phyloP scores from a whole-genome alignment of 2,329 filamentous ascomycete species.

The Botryotinia narcissicola region DNA sequence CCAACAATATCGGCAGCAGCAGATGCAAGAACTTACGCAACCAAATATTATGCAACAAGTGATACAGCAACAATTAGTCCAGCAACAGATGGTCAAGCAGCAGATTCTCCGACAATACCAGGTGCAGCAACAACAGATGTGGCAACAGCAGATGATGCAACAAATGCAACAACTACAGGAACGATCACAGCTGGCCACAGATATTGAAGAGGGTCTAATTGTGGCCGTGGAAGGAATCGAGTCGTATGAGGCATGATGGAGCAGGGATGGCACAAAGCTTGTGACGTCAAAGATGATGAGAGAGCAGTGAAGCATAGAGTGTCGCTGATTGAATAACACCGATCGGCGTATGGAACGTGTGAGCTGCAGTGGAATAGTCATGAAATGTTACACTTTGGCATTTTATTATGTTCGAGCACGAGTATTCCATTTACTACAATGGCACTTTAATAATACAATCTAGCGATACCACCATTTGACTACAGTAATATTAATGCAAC shows the following conservation, averaged over 20 bases:
- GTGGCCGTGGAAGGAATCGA: not conserved
- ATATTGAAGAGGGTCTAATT: not conserved
- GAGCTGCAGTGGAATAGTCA: not conserved
- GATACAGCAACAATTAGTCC: not conserved
- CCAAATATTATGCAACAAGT: not conserved
- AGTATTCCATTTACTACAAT: conserved; percentile 18
- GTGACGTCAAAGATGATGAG: not conserved
- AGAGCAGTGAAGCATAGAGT: not conserved
- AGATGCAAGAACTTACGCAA: not conserved
- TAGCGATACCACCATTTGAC: conserved; percentile 25
- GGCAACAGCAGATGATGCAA: not conserved
- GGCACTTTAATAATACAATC: conserved; percentile 33
- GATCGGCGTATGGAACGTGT: not conserved
- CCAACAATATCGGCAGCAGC: conserved; percentile 1
- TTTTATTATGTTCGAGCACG: not conserved
- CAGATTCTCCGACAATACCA: not conserved
- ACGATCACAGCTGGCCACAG: not conserved
- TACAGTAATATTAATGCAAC: conserved; percentile 22
- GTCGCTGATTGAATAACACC: not conserved
- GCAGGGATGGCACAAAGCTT: not conserved
- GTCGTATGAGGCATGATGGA: not conserved
- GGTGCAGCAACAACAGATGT: not conserved
- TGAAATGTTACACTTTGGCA: not conserved
- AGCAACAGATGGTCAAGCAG: not conserved
- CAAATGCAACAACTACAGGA: not conserved